Conservation (phyloP, 805 yeast genomes). For the Metschnikowia gelsemii region DNA sequence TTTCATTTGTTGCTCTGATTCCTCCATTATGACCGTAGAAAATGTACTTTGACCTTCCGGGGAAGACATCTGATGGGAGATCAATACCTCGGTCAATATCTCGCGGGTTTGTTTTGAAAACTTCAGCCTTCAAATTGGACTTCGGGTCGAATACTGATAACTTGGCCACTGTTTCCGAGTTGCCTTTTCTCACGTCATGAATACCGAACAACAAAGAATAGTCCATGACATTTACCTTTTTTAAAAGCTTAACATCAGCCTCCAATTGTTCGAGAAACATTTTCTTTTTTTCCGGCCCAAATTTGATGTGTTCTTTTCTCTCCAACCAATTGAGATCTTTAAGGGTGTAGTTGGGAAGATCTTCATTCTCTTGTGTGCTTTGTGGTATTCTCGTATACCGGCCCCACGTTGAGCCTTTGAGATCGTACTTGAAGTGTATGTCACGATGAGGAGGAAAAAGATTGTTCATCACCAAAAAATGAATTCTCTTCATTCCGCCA, state of each 20-base stretch:
- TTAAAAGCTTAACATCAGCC: conserved; percentile 70
- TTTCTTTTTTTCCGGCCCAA: conserved; percentile 70
- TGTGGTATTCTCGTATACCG: conserved; percentile 50
- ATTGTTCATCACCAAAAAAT: conserved; percentile 95
- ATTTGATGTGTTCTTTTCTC: conserved; percentile 56
- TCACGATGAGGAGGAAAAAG: conserved; percentile 91
- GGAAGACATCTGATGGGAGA: conserved; percentile 44
- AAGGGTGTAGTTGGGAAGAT: conserved; percentile 47
- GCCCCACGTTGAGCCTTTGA: conserved; percentile 92
- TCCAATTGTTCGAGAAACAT: conserved; percentile 67
- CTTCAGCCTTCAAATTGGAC: conserved; percentile 36
- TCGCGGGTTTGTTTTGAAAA: conserved; percentile 48
- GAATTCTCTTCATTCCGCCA: conserved; percentile 66
- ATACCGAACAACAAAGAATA: conserved; percentile 87
- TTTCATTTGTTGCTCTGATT: conserved; percentile 64
- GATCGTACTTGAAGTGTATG: conserved; percentile 80
- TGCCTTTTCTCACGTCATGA: conserved; percentile 69
- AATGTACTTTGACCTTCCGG: conserved; percentile 50
- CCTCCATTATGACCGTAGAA: conserved; percentile 88
- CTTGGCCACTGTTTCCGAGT: conserved; percentile 38
- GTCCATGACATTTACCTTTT: conserved; percentile 87
- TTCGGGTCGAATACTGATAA: conserved; percentile 47
- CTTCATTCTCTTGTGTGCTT: conserved; percentile 21
- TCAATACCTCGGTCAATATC: conserved; percentile 41
- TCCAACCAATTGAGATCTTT: conserved; percentile 91